phyloP scores from a whole-genome alignment of 2,329 filamentous ascomycete genomes.

The Anisogramma anomala region DNA sequence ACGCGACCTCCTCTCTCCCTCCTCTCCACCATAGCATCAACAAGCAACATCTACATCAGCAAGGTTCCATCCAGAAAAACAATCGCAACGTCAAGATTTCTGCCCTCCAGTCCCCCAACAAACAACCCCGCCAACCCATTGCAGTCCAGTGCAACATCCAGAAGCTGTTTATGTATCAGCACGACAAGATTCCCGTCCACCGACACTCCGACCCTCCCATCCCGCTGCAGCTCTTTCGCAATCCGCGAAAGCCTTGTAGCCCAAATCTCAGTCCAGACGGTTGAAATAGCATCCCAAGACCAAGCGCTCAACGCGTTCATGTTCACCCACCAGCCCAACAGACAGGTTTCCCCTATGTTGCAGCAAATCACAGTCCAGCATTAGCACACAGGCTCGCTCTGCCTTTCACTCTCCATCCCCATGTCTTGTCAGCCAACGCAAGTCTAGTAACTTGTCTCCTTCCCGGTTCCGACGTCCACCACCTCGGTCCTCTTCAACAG shows the following conservation, averaged over 20 bases:
- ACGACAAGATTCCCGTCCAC: constrained; percentile 80
- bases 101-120: too few species aligned
- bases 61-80: constrained; percentile 24
- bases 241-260: constrained; percentile 88
- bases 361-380: constrained; percentile 41
- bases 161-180: constrained; percentile 95
- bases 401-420: constrained; percentile 25
- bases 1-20: constrained; percentile 1
- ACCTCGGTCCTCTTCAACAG: constrained; percentile 16
- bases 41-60: constrained; percentile 3
- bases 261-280: constrained; percentile 83
- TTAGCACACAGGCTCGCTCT: constrained; percentile 38
- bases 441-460: constrained; percentile 15
- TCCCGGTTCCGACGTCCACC: constrained; percentile 12
- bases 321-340: constrained; percentile 41
- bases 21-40: constrained; percentile 3
- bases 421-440: constrained; percentile 27
- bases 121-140: too few species aligned
- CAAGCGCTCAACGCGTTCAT: constrained; percentile 39
- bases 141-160: constrained; percentile 18
- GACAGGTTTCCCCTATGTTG: constrained; percentile 45
- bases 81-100: too few species aligned
- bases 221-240: constrained; percentile 96
- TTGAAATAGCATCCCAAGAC: constrained; percentile 54
- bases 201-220: constrained; percentile 75